Base-by-base conservation (phyloP, 2,329 filamentous ascomycete species). In the Arthrinium phaeospermum region DNA sequence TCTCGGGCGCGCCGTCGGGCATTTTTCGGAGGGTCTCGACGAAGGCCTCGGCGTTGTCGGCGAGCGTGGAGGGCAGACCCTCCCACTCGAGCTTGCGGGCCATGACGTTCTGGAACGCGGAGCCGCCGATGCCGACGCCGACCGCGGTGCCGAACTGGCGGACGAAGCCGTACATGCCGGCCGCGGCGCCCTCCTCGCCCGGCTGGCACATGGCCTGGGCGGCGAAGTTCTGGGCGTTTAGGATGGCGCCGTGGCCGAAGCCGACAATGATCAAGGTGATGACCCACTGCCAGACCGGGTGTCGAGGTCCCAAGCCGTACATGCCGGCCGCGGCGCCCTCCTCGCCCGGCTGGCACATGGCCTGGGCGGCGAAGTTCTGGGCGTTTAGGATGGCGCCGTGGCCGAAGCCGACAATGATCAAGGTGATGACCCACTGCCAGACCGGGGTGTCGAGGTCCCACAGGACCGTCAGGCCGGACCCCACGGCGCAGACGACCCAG, bases 41-140 rank as follows among this genome's bases (percentile, higher is more conserved):
- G 57, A 78, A 80, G 68, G 72, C 75, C 61, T 79, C 78, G 27
- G 78, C 72, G 30, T 79, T 41, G 57, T 76, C 73, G 8, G 78
- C 77, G 69, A 83, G 82, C 14, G 74, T 72, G 14, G 75, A 73
- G 0, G 81, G 78, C 8, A 82, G 71, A 0, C 78, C 79, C 14
- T 80, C 72, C 73, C 75, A 77, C 13, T 72, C 67, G 1, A 83
- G 78, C 75, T 82, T 81, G 69, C 75, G 71, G 41, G 75, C 73
- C 82, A 83, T 83, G 68, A 82, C 76, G 74, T 85, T 85, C 69
- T 85, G 83, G 77, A 84, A 85, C 10, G 81, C 78, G 34, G 83
- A 82, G 14, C 82, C 82, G 53, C 83, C 80, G 46, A 85, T 76
- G 64, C 82, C 83, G 22, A 85, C 80, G 45, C 83, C 83, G n/a